These are phyloP conservation scores for Nepenthes alata DNA, from an alignment of 179 eudicot genomes.

Conservation along the genomic window DNA sequence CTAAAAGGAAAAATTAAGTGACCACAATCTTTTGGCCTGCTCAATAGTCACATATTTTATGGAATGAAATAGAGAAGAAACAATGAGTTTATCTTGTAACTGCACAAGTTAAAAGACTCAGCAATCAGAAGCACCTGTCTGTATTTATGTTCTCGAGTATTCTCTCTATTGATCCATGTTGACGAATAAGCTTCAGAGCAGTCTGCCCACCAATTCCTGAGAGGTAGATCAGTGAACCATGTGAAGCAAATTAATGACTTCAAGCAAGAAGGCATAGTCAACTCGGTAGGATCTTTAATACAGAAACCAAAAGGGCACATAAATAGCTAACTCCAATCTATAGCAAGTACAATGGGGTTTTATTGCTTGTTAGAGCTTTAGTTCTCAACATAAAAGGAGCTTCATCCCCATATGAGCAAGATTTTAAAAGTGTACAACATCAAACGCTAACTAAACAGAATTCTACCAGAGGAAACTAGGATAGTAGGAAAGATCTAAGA, in stretches of 20 bases:
- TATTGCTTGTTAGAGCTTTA: no score
- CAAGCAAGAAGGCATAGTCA: neutral
- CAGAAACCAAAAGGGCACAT: neutral
- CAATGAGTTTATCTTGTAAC: neutral
- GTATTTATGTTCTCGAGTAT: conserved; percentile 76
- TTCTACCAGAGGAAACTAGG: no score
- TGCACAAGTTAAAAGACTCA: neutral
- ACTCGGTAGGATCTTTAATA: neutral
- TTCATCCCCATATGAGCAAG: no score
- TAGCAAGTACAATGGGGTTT: no score
- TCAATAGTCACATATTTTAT: no score
- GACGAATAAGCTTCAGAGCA: conserved; percentile 91
- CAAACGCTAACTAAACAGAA: no score
- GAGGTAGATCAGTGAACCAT: neutral
- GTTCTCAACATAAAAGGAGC: no score
- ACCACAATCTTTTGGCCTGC: no score
- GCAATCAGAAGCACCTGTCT: conserved; percentile 44
- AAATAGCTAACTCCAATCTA: neutral
- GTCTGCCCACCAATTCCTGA: conserved; percentile 90
- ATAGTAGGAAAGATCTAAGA: no score
- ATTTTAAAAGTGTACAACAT: no score
- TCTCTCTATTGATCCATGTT: conserved; percentile 80
- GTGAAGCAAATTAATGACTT: neutral
- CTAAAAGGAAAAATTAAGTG: no score
- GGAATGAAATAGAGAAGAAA: no score